Percentiles rank a stretch among this genome's conserved stretches.
Evolutionary conservation across 2,329 filamentous ascomycete species (phyloP).

Genomic region (Colletotrichum kahawae): DNA sequence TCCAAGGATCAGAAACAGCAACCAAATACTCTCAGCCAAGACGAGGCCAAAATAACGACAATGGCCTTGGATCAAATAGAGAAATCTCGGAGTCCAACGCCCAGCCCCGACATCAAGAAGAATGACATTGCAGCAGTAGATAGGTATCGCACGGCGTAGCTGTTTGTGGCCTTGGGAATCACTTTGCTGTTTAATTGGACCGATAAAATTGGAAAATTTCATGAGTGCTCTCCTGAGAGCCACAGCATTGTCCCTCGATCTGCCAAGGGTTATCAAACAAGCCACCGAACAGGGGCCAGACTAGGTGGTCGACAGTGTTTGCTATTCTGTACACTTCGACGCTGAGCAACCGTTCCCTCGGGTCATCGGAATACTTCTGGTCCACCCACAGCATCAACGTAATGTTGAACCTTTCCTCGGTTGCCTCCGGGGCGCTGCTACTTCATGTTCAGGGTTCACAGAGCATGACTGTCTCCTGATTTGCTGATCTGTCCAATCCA

Average conservation of each 20-base stretch:
- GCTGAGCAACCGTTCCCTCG: background rate
- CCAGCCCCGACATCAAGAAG: background rate
- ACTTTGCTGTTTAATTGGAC: background rate
- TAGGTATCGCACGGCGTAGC: fast-evolving
- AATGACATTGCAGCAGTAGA: background rate
- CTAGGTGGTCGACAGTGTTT: background rate
- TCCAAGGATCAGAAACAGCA: no score
- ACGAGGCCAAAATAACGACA: background rate
- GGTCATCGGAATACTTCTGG: fast-evolving
- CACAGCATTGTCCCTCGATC: background rate
- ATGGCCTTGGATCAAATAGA: background rate
- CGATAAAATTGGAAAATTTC: background rate
- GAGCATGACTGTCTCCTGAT: background rate
- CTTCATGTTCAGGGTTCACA: background rate
- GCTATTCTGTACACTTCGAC: background rate
- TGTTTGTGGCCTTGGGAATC: background rate
- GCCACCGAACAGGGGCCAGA: background rate
- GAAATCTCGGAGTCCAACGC: fast-evolving
- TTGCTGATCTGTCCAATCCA: background rate
- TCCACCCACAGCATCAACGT: background rate
- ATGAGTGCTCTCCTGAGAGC: background rate
- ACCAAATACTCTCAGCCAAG: no score
- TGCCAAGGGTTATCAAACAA: background rate
- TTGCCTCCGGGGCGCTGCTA: background rate
- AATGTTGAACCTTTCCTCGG: background rate